These are phyloP conservation scores for Trichoderma orchidacearum DNA, from an alignment of 495 filamentous ascomycete genomes.

Conservation along the genomic window DNA sequence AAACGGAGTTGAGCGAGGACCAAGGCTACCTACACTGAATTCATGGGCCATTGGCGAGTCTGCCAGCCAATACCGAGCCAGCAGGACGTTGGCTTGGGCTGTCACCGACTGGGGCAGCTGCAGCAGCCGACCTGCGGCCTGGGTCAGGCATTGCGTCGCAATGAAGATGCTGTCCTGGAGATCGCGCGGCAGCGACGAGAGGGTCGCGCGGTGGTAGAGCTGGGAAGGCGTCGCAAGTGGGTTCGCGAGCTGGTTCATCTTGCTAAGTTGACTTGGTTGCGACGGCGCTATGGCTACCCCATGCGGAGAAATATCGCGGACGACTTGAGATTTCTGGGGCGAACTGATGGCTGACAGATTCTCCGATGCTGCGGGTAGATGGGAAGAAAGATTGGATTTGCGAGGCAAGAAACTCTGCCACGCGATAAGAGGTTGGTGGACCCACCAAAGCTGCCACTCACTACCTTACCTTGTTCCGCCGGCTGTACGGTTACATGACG, in stretches of 20 bases:
- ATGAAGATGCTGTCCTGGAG: conserved; percentile 61
- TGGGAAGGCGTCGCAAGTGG: conserved; percentile 76
- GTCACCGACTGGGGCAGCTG: conserved; percentile 80
- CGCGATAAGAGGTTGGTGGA: not conserved
- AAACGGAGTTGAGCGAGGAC: not conserved
- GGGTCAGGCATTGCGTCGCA: conserved; percentile 63
- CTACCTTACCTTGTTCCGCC: not conserved
- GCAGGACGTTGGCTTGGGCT: conserved; percentile 74
- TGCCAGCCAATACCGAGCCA: conserved; percentile 75
- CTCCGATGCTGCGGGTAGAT: too few species aligned
- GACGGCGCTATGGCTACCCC: not conserved
- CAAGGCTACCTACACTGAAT: conserved; percentile 24
- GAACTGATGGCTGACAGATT: not conserved
- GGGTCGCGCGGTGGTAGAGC: conserved; percentile 38
- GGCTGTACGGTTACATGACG: not conserved
- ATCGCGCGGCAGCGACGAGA: conserved; percentile 58
- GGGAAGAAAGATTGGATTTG: not conserved
- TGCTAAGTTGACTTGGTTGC: too few species aligned
- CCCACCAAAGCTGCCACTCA: not conserved
- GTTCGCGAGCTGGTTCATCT: conserved; percentile 60
- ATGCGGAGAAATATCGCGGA: too few species aligned
- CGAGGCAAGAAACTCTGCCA: not conserved
- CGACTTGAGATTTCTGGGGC: not conserved
- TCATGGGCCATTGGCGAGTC: conserved; percentile 28
- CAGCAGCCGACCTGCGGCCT: conserved; percentile 76